Base-by-base conservation (phyloP, 768 basidiomycete species). In the Clavulina sp. region DNA sequence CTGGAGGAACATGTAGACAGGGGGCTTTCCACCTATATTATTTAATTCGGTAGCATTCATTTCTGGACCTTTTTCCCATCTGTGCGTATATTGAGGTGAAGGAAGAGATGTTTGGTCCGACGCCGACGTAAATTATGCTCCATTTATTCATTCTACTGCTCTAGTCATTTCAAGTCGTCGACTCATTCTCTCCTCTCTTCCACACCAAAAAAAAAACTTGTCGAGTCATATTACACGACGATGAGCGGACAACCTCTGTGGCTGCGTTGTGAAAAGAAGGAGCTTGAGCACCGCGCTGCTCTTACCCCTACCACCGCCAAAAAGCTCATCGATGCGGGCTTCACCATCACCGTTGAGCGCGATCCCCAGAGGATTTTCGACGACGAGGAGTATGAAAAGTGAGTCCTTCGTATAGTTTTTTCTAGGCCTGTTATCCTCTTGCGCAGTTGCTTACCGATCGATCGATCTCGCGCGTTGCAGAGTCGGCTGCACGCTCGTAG, bases 261-360 rank as follows among this genome's bases (percentile, higher is more conserved):
- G 93, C 76, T 99, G 40, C 81, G 95, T 58, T 95, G 91, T 70
- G 95, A 99, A 72, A 95, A 81, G 64, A 99, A 97, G 66, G 75
- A 79, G 56, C 91, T 92, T 57, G 95, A 99, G 66, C 78, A 78
- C 52, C 85, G 95, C 44, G 80, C 91, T 28, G 92, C 92, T 5
- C 71, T 97, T 57, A 93, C 91, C 7, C 95, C 95, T 2, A 81
- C 84, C 23, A 92, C 86, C 0, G 79, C 92, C 58, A 87, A 84
- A 67, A 75, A 72, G 57, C 77, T 97, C 54, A 78, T 96, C 63
- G 81, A 85, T 59, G 80, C 80, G 41, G 89, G 91, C 34, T 97
- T 96, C 68, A 73, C 82, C 48, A 81, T 99, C 62, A 74, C 69
- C 54, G 92, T 97, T 52, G 95, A 99, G 68, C 77, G 86, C 57